phyloP scores from a whole-genome alignment of 2,329 filamentous ascomycete species.

The Waltergamsia citrina region DNA sequence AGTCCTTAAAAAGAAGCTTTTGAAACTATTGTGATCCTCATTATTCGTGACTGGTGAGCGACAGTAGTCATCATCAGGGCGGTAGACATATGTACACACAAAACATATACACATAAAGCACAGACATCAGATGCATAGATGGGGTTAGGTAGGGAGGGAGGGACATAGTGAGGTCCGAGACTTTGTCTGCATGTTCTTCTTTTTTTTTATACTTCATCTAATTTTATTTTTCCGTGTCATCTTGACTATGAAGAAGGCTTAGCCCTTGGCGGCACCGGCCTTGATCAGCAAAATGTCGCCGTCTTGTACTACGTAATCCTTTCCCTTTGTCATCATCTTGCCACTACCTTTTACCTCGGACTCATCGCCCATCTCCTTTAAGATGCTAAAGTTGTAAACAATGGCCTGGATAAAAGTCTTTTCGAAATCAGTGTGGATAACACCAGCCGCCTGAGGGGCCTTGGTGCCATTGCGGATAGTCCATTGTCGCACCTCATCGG shows the following conservation, averaged over 20 bases:
- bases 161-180: too few species aligned
- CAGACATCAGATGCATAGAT: too few species aligned
- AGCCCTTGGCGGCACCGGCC: constrained; percentile 71
- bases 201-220: not conserved
- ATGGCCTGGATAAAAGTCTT: constrained; percentile 98
- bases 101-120: too few species aligned
- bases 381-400: constrained; percentile 76
- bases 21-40: too few species aligned
- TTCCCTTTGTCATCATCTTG: constrained; percentile 97
- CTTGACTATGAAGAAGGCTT: too few species aligned
- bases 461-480: constrained; percentile 93
- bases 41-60: too few species aligned
- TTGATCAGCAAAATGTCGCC: constrained; percentile 83
- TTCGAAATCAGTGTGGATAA: constrained; percentile 97
- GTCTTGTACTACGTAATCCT: constrained; percentile 87
- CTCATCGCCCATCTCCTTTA: constrained; percentile 87
- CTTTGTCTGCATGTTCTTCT: not conserved
- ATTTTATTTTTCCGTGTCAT: not conserved
- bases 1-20: too few species aligned
- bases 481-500: constrained; percentile 97
- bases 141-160: too few species aligned
- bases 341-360: constrained; percentile 82
- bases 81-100: too few species aligned
- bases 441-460: constrained; percentile 93
- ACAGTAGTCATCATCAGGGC: too few species aligned